Conservation (phyloP, 805 yeast genomes). For the Jamesozyma spencerorum region DNA sequence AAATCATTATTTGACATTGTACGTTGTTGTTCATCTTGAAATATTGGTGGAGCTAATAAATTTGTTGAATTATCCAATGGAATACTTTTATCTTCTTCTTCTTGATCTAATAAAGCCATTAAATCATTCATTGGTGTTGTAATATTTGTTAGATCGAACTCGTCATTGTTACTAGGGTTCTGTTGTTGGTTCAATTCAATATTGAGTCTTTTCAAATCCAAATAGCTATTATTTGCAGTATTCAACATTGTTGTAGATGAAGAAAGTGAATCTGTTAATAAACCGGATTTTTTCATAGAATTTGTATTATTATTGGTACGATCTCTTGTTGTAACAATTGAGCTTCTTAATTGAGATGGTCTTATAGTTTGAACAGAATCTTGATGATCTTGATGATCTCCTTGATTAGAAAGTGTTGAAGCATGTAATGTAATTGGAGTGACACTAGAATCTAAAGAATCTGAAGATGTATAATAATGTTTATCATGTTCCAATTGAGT, state of each 20-base stretch:
- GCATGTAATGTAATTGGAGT: not conserved
- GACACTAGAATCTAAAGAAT: not conserved
- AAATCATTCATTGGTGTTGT: conserved; percentile 24
- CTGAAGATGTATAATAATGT: not conserved
- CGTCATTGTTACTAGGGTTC: not conserved
- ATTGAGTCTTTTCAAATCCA: conserved; percentile 7
- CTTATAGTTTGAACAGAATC: no score
- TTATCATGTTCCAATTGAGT: no score
- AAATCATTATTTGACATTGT: no score
- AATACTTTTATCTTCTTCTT: conserved; percentile 7
- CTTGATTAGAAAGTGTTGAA: no score
- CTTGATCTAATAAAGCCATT: conserved; percentile 20
- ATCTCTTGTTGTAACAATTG: no score
- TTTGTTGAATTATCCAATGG: not conserved
- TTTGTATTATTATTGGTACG: not conserved
- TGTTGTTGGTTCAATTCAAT: not conserved
- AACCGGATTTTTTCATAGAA: not conserved
- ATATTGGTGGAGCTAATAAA: no score
- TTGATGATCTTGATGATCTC: no score
- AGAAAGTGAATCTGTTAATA: conserved; percentile 5
- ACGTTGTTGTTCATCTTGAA: not conserved
- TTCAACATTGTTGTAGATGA: conserved; percentile 11
- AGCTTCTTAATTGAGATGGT: no score
- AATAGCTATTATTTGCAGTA: conserved; percentile 9
- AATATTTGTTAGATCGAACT: not conserved